Evolutionary conservation across 169 alveolate genomes (phyloP), one percentile per base, ranked within the genome.

Genomic region (Plasmodium gallinaceum): DNA sequence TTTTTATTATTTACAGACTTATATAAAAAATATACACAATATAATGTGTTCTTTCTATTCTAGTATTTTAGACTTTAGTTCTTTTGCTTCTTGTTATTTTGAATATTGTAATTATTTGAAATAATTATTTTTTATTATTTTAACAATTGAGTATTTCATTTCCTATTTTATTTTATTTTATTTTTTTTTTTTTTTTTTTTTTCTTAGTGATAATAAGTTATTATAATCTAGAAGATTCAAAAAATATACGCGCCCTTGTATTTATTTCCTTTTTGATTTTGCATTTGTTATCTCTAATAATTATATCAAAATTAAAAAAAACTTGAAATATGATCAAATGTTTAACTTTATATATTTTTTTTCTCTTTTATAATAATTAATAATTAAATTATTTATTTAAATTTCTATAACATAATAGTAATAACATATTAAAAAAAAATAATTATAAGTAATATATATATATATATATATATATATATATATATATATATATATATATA

Each of bases 31-130:
- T 18, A 86, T 86, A n/a, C 74, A 86, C 75, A 86, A 86, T 61
- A 57, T 86, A 68, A 86, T 86, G 92, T 86, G 92, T 48, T 86
- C 92, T 58, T 86, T 86, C 64, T 86, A 86, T 51, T 70, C 92
- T 16, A 86, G 92, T 45, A 86, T 86, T 58, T 70, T 86, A n/a
- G 92, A 86, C 42, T 74, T 71, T 32, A 86, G 92, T 60, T 86
- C 92, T 46, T 86, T 86, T 54, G 87, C 87, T 52, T 69, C 92
- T 20, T 71, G 71, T 69, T 86, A 69, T 70, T 60, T 86, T 86
- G 92, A 86, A 86, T 86, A 70, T 69, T 45, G 92, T 86, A 86
- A 39, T 74, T 7, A 2, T 58, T 64, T 32, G 5, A 8, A 64
- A 64, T 6, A 10, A 48, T 10, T 48, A 10, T 48, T 6, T 9